phyloP scores from a whole-genome alignment of 495 filamentous ascomycete species.

The Xylaria bambusicola region DNA sequence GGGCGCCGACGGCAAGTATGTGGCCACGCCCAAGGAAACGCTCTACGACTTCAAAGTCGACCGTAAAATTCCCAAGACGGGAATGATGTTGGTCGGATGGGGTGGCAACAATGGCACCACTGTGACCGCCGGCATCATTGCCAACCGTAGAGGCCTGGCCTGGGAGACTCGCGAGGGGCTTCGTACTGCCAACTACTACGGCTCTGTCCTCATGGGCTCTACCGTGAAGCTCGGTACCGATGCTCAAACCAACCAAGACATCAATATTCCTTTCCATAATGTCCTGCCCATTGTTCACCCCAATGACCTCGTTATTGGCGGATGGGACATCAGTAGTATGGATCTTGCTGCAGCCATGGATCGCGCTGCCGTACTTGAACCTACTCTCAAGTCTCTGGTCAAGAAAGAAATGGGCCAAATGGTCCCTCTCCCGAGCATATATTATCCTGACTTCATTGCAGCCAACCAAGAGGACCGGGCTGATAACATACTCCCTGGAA shows the following conservation, averaged over 20 bases:
- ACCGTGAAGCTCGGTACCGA: constrained; percentile 95
- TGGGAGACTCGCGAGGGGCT: constrained; percentile 94
- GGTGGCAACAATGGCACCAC: constrained; percentile 99
- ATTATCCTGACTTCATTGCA: constrained; percentile 99
- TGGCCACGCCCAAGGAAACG: constrained; percentile 84
- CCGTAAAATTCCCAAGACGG: constrained; percentile 88
- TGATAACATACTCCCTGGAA: constrained; percentile 83
- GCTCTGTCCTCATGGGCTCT: constrained; percentile 93
- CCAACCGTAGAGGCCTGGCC: constrained; percentile 79
- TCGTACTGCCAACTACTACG: constrained; percentile 92
- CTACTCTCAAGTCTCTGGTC: constrained; percentile 82
- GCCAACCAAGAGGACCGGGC: constrained; percentile 98
- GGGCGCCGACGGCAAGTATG: constrained; percentile 72
- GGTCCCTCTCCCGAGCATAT: constrained; percentile 90
- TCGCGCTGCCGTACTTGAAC: constrained; percentile 90
- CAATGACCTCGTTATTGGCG: constrained; percentile 92
- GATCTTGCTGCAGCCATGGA: constrained; percentile 93
- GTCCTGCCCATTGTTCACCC: constrained; percentile 97
- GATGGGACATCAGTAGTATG: constrained; percentile 94
- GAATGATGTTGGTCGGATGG: constrained; percentile 97
- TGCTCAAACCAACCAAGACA: constrained; percentile 78
- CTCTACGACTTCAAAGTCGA: constrained; percentile 97
- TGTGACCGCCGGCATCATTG: constrained; percentile 95
- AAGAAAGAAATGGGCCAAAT: constrained; percentile 90
- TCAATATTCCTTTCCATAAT: constrained; percentile 95